Percentiles rank a stretch among this genome's conserved stretches.
Conservation (phyloP, 75 land plant species). For the Picea sitchensis region DNA sequence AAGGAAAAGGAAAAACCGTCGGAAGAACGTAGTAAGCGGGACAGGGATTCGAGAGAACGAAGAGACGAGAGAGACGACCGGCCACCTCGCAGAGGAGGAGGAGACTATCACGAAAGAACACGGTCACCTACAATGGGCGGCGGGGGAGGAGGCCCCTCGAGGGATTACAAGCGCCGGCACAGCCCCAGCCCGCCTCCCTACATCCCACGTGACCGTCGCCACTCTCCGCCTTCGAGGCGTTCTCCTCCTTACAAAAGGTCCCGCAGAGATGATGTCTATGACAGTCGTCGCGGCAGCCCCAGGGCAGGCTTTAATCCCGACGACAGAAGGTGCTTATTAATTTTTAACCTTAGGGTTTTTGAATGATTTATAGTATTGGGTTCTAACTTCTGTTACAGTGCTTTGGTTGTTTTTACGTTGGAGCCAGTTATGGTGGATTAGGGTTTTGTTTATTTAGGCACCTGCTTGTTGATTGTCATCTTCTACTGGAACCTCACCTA, state of each 20-base stretch:
- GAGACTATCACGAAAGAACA: slow-evolving; percentile 38
- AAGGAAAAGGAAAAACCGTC: background rate
- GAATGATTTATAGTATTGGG: background rate
- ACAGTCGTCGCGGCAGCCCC: slow-evolving; percentile 39
- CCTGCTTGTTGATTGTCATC: background rate
- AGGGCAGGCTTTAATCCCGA: slow-evolving; percentile 21
- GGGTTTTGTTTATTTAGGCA: background rate
- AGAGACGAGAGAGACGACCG: slow-evolving; percentile 60
- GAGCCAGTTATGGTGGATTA: background rate
- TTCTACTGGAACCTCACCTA: background rate
- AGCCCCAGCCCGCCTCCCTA: slow-evolving; percentile 65
- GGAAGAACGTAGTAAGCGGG: slow-evolving; percentile 26
- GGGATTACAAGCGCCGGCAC: slow-evolving; percentile 61
- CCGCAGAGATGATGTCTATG: slow-evolving; percentile 54
- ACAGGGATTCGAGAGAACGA: slow-evolving; percentile 53
- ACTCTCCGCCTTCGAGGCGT: slow-evolving; percentile 43
- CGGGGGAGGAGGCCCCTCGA: slow-evolving; percentile 31
- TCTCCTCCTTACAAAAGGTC: slow-evolving; percentile 61
- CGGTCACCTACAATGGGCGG: slow-evolving; percentile 29
- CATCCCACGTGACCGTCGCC: slow-evolving; percentile 34
- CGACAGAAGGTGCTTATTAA: slow-evolving; percentile 20
- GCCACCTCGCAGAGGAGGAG: slow-evolving; percentile 37
- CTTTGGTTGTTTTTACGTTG: background rate
- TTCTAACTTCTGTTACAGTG: background rate
- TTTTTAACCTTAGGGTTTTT: background rate